Evolutionary conservation across 2,329 filamentous ascomycete species (phyloP).

Genomic region (Pyricularia sp.): DNA sequence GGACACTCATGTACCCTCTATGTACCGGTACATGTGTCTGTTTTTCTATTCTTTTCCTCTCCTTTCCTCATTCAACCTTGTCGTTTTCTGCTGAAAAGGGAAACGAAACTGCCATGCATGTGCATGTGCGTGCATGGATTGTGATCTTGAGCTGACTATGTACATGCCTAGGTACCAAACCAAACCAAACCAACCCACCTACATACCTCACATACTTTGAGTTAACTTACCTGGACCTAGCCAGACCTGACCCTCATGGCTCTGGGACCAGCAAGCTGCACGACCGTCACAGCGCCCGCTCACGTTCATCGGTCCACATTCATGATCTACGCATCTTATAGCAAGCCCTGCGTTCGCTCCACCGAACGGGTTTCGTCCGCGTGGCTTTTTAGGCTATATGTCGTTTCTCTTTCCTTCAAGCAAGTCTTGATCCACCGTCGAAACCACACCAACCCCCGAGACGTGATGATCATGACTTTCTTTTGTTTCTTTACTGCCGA

Average conservation of each 20-base stretch:
- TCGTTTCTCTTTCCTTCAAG: background rate
- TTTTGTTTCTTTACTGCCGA: background rate
- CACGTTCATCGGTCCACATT: too few relatives aligned
- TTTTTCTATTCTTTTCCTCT: background rate
- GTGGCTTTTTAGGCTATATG: background rate
- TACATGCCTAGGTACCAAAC: background rate
- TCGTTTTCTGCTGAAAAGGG: background rate
- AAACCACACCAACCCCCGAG: background rate
- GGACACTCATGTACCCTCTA: background rate
- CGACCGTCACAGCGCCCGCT: too few relatives aligned
- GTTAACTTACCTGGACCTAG: background rate
- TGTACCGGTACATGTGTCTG: background rate
- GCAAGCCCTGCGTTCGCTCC: background rate
- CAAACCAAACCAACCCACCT: background rate
- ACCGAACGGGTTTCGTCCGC: background rate
- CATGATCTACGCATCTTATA: background rate
- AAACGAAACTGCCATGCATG: background rate
- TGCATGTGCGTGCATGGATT: background rate
- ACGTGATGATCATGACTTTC: background rate
- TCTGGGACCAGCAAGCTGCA: too few relatives aligned
- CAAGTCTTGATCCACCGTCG: background rate
- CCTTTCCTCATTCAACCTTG: background rate
- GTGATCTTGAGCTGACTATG: background rate
- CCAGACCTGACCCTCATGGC: too few relatives aligned
- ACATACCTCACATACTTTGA: background rate